These are phyloP conservation scores for Penicillium maclennaniae DNA, from an alignment of 495 filamentous ascomycete genomes.

Conservation along the genomic window DNA sequence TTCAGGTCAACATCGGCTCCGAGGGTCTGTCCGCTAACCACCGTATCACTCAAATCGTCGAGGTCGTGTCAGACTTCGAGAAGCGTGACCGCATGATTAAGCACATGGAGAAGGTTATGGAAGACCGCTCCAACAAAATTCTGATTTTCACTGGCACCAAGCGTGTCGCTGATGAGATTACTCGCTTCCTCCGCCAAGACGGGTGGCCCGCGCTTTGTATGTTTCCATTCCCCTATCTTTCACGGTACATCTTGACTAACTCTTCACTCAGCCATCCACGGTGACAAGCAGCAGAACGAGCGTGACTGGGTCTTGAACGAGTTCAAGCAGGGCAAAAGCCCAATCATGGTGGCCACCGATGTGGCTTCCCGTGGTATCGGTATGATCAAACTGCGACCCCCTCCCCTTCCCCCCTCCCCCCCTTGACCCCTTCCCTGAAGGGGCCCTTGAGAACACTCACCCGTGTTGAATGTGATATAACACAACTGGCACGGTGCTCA, in stretches of 20 bases:
- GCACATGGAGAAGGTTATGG: conserved; percentile 98
- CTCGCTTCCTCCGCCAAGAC: conserved; percentile 96
- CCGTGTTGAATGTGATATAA: conserved; percentile 60
- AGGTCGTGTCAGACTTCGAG: conserved; percentile 92
- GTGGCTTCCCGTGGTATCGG: conserved; percentile 97
- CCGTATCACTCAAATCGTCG: conserved; percentile 95
- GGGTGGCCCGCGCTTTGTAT: conserved; percentile 97
- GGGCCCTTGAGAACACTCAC: conserved; percentile 36
- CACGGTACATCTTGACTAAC: conserved; percentile 42
- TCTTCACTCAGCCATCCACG: conserved; percentile 73
- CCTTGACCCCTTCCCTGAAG: conserved; percentile 26
- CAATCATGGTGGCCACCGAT: conserved; percentile 91
- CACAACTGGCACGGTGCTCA: conserved; percentile 73
- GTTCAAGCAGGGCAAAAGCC: conserved; percentile 93
- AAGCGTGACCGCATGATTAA: conserved; percentile 97
- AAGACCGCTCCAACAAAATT: conserved; percentile 86
- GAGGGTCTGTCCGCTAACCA: conserved; percentile 96
- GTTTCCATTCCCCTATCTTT: conserved; percentile 26
- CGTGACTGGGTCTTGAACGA: conserved; percentile 99
- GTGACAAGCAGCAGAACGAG: conserved; percentile 99
- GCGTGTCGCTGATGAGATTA: conserved; percentile 97
- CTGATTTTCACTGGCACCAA: conserved; percentile 98
- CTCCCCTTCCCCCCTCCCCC: conserved; percentile 38
- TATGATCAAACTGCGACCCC: conserved; percentile 76
- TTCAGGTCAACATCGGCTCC: conserved; percentile 98